A percentile compares a stretch with the other conserved stretches of the same genome.
Evolutionary conservation across 441 rosid species (phyloP).

Genomic region (Gossypium gossypioides): DNA sequence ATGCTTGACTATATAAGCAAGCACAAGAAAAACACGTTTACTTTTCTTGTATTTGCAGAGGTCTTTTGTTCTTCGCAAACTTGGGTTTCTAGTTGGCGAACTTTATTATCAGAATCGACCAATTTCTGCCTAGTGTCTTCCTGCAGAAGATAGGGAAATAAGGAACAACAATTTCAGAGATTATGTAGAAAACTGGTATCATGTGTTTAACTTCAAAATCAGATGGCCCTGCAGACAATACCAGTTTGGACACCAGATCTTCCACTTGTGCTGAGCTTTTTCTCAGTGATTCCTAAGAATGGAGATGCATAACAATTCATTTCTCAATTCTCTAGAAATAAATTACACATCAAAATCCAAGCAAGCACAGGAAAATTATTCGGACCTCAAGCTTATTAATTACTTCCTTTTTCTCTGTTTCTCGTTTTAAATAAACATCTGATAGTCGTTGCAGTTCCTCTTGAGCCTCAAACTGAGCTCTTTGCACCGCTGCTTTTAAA

Average conservation of each 20-base stretch:
- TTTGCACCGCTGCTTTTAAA: conserved; percentile 65
- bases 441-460: conserved; percentile 58
- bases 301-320: conserved; percentile 20
- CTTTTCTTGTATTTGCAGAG: conserved; percentile 58
- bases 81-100: conserved; percentile 85
- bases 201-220: conserved; percentile 3
- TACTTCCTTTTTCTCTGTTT: conserved; percentile 66
- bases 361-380: conserved; percentile 16
- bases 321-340: conserved; percentile 11
- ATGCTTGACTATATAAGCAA: conserved; percentile 1
- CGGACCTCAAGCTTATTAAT: conserved; percentile 78
- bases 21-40: conserved; percentile 23
- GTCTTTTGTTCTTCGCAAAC: conserved; percentile 59
- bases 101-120: conserved; percentile 71
- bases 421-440: conserved; percentile 49
- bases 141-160: conserved; percentile 27
- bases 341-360: conserved; percentile 12
- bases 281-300: conserved; percentile 59
- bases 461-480: conserved; percentile 67
- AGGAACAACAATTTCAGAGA: neutral
- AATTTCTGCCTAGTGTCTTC: conserved; percentile 82
- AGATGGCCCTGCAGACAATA: conserved; percentile 20
- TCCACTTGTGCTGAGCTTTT: conserved; percentile 69
- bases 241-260: conserved; percentile 72
- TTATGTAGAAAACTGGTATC: neutral